Evolutionary conservation across 2,329 filamentous ascomycete genomes (phyloP), one percentile per base, ranked within the genome.

Genomic region (Paraconiothyrium sp.): DNA sequence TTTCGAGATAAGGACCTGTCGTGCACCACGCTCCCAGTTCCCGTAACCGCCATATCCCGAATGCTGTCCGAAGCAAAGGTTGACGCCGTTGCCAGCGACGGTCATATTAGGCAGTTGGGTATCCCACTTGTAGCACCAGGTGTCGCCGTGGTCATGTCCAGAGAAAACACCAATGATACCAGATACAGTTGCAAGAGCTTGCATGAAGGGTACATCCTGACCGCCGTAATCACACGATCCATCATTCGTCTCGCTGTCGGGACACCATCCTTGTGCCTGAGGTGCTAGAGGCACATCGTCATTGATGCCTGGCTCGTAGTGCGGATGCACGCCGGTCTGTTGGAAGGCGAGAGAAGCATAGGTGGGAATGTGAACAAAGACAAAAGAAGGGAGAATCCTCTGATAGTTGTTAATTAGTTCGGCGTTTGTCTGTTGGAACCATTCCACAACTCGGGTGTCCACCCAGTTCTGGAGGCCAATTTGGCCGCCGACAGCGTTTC

Each of bases 31-130:
- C 13, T 84, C 83, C 86, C 86, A 90, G 51, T 80, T 60, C 0
- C 89, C 88, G 65, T 91, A 91, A 0, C 89, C 89, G 0, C 89
- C 89, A 59, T 91, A 91, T 0, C 89, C 89, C 0, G 86, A 84
- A 66, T 89, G 88, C 67, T 89, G 86, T 4, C 87, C 87, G 61
- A 85, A 86, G 66, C 88, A 90, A 69, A 83, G 65, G 51, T 73
- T 69, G 5, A 79, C 44, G 1, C 81, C 82, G 60, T 80, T 82
- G 1, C 82, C 83, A 0, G 71, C 72, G 11, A 79, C 32, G 30
- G 61, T 58, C 20, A 71, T 70, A 58, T 71, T 71, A 14, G 67
- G 70, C 1, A 72, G 60, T 2, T 74, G 68, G 1, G 59, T 55
- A 13, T 43, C 27, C 78, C 77, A 75, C 66, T 74, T 75, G 74